Conservation (phyloP, 768 basidiomycete species). For the Trametopsis cervina region DNA sequence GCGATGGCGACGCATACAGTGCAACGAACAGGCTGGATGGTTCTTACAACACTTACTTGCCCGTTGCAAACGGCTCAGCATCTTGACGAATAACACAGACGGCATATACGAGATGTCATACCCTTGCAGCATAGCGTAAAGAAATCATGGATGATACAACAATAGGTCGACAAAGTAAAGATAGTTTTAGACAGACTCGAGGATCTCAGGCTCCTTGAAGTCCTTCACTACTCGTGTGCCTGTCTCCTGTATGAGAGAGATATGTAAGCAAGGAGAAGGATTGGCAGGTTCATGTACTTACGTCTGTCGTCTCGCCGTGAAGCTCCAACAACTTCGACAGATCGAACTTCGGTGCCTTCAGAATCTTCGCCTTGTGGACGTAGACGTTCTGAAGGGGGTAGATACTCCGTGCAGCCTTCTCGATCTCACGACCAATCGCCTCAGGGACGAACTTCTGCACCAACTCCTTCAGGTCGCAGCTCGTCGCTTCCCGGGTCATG, state of each 20-base stretch:
- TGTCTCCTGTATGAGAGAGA: slow-evolving; percentile 81
- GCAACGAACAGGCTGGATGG: too few species aligned
- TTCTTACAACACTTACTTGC: too few species aligned
- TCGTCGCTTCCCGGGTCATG: slow-evolving; percentile 91
- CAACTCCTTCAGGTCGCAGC: slow-evolving; percentile 94
- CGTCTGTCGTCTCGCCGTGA: slow-evolving; percentile 92
- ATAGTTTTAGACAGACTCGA: slow-evolving; percentile 76
- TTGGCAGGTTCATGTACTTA: slow-evolving; percentile 38
- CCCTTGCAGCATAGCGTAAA: slow-evolving; percentile 30
- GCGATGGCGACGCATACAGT: too few species aligned
- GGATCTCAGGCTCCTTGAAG: slow-evolving; percentile 96
- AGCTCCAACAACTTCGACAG: slow-evolving; percentile 92
- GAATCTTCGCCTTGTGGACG: slow-evolving; percentile 98
- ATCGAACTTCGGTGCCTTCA: slow-evolving; percentile 97
- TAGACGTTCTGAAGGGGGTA: slow-evolving; percentile 99
- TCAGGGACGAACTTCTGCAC: slow-evolving; percentile 99
- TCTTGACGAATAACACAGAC: too few species aligned
- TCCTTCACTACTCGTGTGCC: slow-evolving; percentile 92
- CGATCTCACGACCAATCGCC: slow-evolving; percentile 98
- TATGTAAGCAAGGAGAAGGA: slow-evolving; percentile 5
- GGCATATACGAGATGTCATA: slow-evolving; percentile 17
- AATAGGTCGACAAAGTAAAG: slow-evolving; percentile 26
- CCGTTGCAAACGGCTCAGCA: too few species aligned
- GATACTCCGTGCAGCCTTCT: slow-evolving; percentile 94
- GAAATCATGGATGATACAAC: slow-evolving; percentile 33